Evolutionary conservation across 1,284 basidiomycete species (phyloP).

Genomic region (Heterobasidion irregulare): DNA sequence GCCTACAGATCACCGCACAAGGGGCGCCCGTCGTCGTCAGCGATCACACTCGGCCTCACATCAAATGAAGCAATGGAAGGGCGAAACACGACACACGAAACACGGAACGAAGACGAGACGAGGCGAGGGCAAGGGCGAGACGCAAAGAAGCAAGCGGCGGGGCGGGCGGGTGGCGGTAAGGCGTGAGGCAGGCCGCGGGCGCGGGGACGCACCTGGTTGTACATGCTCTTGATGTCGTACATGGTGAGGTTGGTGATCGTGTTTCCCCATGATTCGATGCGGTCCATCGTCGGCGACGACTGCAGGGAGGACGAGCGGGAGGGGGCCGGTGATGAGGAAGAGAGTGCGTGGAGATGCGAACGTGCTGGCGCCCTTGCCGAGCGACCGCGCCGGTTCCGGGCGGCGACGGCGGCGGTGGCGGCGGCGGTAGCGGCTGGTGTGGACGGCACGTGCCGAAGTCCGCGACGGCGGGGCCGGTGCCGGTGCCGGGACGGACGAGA

Average conservation of each 20-base stretch:
- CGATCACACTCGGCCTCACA: neutral
- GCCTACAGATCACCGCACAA: slow-evolving; percentile 36
- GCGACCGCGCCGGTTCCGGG: too few relatives aligned
- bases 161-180: too few relatives aligned
- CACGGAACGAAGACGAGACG: too few relatives aligned
- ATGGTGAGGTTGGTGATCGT: slow-evolving; percentile 71
- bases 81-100: too few relatives aligned
- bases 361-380: neutral
- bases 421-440: too few relatives aligned
- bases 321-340: neutral
- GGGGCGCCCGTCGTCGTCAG: neutral
- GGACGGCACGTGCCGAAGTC: too few relatives aligned
- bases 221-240: slow-evolving; percentile 92
- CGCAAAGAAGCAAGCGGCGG: too few relatives aligned
- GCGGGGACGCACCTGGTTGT: slow-evolving; percentile 64
- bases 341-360: neutral
- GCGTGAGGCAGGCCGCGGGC: too few relatives aligned
- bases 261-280: slow-evolving; percentile 57
- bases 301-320: neutral
- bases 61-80: neutral
- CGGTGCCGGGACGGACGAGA: too few relatives aligned
- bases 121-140: too few relatives aligned
- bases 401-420: too few relatives aligned
- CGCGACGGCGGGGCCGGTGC: too few relatives aligned
- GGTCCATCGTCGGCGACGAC: slow-evolving; percentile 22